These are phyloP conservation scores for Heliosperma pusillum DNA, from an alignment of 148 eudicot species.

Conservation along the genomic window DNA sequence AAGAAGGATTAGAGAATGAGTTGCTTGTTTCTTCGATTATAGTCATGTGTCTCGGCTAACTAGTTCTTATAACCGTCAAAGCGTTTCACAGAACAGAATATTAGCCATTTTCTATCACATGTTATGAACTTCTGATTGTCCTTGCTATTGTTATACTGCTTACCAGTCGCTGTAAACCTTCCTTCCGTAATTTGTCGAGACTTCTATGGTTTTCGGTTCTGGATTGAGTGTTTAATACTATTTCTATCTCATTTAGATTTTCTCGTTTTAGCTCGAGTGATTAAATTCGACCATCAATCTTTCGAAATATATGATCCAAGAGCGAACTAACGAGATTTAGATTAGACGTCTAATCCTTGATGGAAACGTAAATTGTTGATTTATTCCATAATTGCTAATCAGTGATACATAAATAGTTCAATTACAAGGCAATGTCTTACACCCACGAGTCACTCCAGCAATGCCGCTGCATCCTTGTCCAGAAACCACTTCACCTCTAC, in stretches of 20 bases:
- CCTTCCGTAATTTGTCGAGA: constrained; percentile 2
- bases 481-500: constrained; percentile 54
- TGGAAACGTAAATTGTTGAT: neutral
- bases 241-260: neutral
- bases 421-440: too few species aligned
- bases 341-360: neutral
- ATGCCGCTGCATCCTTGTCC: constrained; percentile 51
- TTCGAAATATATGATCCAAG: too few species aligned
- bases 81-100: neutral
- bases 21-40: constrained; percentile 1
- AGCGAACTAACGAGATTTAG: too few species aligned
- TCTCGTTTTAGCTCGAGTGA: neutral
- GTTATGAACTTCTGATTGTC: neutral
- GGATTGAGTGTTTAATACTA: neutral
- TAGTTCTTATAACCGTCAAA: neutral
- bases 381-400: neutral
- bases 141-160: neutral
- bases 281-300: too few species aligned
- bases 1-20: constrained; percentile 55
- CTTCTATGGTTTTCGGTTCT: neutral
- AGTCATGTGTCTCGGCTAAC: constrained; percentile 3
- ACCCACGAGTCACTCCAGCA: constrained; percentile 19
- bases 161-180: constrained; percentile 10
- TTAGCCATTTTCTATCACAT: constrained; percentile 7
- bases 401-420: neutral